Base-by-base conservation (phyloP, 352 stramenopile species). In the Hyaloperonospora arabidopsidis region DNA sequence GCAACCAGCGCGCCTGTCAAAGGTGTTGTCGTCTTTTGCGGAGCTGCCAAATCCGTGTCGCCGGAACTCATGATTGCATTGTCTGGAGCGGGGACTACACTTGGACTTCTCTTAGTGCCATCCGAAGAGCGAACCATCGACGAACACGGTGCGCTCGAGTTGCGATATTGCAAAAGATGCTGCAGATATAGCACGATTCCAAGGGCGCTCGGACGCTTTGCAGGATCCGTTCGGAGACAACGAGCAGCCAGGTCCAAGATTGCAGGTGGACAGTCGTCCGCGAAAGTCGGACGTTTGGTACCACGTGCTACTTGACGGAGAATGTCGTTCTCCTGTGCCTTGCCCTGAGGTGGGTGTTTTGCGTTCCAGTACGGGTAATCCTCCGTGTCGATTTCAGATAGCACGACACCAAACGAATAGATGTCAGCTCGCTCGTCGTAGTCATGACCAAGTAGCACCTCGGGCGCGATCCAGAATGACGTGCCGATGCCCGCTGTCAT, bases 401-500 rank as follows among this genome's bases (percentile, higher is more conserved):
- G 52, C n/a, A 83, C 70, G 12, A 83, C 64, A 3, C 72, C 72
- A 32, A 73, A 70, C 22, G 72, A 83, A 50, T 73, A 84, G 22
- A 84, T 67, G 38, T 80, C 73, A 5, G 70, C 70, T 21, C 60
- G 58, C 45, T 84, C 73, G 45, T 79, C 59, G 50, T 84, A 84
- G 39, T 70, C 44, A 6, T 58, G 51, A 25, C 74, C 74, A 10
- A 80, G 49, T 8, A 87, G 39, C 41, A 87, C 75, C 46, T 87
- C 74, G 0, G 77, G 74, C 3, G 77, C 77, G 25, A 86, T 86
- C 77, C 77, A 88, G 57, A 85, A 85, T 12, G 58, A 75, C 46
- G 77, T 86, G 3, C 75, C 77, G 36, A 88, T 78, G 32, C 73
- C 77, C 7, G 68, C 59, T 0, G 77, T 87, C 74, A 87, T 85